Evolutionary conservation across 1,284 basidiomycete species (phyloP), one percentile per base, ranked within the genome.

Genomic region (Wolfiporia cocos): DNA sequence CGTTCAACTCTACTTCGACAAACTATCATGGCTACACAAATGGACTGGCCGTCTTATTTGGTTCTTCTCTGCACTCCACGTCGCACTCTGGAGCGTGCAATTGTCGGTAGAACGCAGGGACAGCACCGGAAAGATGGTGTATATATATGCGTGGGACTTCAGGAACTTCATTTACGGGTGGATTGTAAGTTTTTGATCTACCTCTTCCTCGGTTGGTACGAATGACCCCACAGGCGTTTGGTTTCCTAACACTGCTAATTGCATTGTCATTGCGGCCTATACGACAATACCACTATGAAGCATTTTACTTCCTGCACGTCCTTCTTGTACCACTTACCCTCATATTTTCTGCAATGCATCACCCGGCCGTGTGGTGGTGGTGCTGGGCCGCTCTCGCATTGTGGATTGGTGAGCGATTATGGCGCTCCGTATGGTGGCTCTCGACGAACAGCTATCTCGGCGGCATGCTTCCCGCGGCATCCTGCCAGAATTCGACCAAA

Each of bases 1-100:
- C 46, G 76, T 79, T 19, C 78, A 86, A 40, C 62, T 89, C 24
- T 76, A 81, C 51, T 84, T 86, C 52, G 90, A 93, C 67, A 87
- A 89, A 54, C 75, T 91, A 18, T 68, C 76, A 3, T 73, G 77
- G 59, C 65, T 89, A 10, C 88, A 90, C 64, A 76, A 78, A 32
- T 86, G 81, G 74, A 68, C 75, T 4, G 91, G 84, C 3, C 70
- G 86, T 42, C 64, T 92, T 30, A 71, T 92, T 26, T 93, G 83
- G 78, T 61, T 81, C 37, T 65, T 90, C 43, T 78, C 78, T 9
- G 67, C 78, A 0, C 58, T 81, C 1, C 90, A 93, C 59, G 80
- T 85, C 30, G 69, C 66, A 5, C 67, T 87, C 1, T 94, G 89
- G 88, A 81, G 78, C 46, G 71, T 88, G 5, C 85, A 92, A 58